Percentiles rank a stretch among this genome's conserved stretches.
These are phyloP conservation scores for Aspergillus ellipticus DNA, from an alignment of 495 filamentous ascomycete species.

Conservation along the genomic window DNA sequence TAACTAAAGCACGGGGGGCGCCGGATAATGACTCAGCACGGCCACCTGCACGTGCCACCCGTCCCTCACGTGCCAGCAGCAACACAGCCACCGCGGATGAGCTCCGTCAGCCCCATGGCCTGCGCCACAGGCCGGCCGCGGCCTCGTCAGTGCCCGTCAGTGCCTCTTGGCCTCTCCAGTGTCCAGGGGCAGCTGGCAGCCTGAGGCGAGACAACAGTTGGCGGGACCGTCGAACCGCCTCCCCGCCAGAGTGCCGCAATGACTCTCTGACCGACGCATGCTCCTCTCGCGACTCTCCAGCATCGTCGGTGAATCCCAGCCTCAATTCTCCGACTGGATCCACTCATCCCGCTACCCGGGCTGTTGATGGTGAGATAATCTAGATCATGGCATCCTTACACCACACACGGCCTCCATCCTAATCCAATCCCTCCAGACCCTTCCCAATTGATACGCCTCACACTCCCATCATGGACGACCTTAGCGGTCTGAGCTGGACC, in stretches of 20 bases:
- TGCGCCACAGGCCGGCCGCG: constrained; percentile 15
- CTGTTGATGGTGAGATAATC: constrained; percentile 15
- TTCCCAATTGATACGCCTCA: constrained; percentile 3
- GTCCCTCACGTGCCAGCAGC: neutral
- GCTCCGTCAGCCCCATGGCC: neutral
- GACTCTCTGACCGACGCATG: neutral
- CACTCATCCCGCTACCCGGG: constrained; percentile 5
- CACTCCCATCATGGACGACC: constrained; percentile 51
- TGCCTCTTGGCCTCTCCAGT: too few species aligned
- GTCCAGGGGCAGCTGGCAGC: constrained; percentile 16
- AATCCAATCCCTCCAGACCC: constrained; percentile 21
- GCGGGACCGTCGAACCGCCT: neutral
- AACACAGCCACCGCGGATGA: neutral
- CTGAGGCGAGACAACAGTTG: neutral
- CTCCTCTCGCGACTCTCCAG: neutral
- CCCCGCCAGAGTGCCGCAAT: neutral
- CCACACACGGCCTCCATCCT: constrained; percentile 18
- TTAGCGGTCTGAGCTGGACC: constrained; percentile 55
- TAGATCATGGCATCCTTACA: constrained; percentile 11
- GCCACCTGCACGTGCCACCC: neutral
- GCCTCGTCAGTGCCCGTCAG: too few species aligned
- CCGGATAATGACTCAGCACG: too few species aligned
- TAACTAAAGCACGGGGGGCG: too few species aligned
- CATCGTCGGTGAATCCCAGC: neutral
- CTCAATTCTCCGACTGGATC: neutral